A percentile compares a stretch with the other conserved stretches of the same genome.
These are phyloP conservation scores for Vitis hybrid DNA, from an alignment of 177 flowering plant genomes.

Conservation along the genomic window DNA sequence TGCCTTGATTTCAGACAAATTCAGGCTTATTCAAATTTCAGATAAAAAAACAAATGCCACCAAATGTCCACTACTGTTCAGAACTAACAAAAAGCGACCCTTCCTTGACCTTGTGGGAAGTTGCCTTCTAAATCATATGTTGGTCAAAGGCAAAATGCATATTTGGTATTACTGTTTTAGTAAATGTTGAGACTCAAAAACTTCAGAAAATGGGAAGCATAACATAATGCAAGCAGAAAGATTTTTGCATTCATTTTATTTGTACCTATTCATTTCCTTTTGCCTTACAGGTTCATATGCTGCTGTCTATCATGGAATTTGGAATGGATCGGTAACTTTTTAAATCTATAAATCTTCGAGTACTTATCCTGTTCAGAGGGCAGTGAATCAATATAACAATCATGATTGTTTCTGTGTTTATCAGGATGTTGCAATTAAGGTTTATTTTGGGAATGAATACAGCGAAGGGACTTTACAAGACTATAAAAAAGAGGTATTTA, in stretches of 20 bases:
- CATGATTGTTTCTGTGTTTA: conserved; percentile 8
- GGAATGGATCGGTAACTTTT: conserved; percentile 78
- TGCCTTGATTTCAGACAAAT: no score
- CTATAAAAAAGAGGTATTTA: conserved; percentile 72
- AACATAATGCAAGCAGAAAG: not conserved
- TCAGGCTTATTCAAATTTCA: no score
- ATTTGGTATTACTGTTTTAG: not conserved
- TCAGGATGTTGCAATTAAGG: conserved; percentile 89
- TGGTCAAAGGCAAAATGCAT: not conserved
- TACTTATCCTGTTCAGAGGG: not conserved
- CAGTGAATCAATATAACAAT: not conserved
- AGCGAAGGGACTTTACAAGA: conserved; percentile 53
- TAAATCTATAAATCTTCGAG: not conserved
- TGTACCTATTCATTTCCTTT: not conserved
- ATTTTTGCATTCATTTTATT: not conserved
- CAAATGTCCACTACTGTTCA: no score
- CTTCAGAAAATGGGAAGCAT: not conserved
- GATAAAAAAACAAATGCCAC: no score
- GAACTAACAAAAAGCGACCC: no score
- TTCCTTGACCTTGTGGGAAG: not conserved
- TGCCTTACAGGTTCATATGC: conserved; percentile 70
- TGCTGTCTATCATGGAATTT: conserved; percentile 75
- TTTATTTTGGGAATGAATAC: conserved; percentile 53
- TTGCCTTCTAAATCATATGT: not conserved
- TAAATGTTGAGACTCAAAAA: not conserved